phyloP scores from a whole-genome alignment of 176 grass and related monocot genomes.

The Guadua angustifolia region DNA sequence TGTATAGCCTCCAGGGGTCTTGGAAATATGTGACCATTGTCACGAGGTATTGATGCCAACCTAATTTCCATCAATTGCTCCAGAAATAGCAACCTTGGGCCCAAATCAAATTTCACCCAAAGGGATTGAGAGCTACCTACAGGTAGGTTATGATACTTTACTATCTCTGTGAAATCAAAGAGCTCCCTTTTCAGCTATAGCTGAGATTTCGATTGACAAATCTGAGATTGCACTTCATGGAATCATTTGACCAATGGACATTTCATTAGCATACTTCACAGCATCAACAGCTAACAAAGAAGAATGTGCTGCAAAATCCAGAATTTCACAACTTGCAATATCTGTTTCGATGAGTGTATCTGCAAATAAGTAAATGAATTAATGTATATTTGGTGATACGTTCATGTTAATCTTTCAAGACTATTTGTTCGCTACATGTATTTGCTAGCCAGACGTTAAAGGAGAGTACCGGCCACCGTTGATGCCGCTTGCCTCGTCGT shows the following conservation, averaged over 20 bases:
- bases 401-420: not conserved
- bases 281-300: conserved; percentile 50
- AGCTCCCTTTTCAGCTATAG: conserved; percentile 51
- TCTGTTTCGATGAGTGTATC: too few relatives aligned
- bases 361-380: conserved; percentile 35
- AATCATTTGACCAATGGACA: conserved; percentile 46
- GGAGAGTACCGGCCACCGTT: too few relatives aligned
- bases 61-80: conserved; percentile 50
- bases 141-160: conserved; percentile 60
- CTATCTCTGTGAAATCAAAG: conserved; percentile 50
- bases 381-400: not conserved
- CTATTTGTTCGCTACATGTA: not conserved
- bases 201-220: conserved; percentile 45
- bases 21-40: conserved; percentile 65
- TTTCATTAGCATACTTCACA: conserved; percentile 62
- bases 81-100: conserved; percentile 53
- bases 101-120: conserved; percentile 58
- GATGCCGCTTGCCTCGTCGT: too few relatives aligned
- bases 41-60: conserved; percentile 52
- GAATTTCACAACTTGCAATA: conserved; percentile 57
- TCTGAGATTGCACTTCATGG: conserved; percentile 50
- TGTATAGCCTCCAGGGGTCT: conserved; percentile 56
- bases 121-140: conserved; percentile 51
- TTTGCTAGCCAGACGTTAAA: not conserved
- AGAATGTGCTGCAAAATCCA: conserved; percentile 59